These are phyloP conservation scores for Brassica cretica DNA, from an alignment of 345 rosid species.

Conservation along the genomic window DNA sequence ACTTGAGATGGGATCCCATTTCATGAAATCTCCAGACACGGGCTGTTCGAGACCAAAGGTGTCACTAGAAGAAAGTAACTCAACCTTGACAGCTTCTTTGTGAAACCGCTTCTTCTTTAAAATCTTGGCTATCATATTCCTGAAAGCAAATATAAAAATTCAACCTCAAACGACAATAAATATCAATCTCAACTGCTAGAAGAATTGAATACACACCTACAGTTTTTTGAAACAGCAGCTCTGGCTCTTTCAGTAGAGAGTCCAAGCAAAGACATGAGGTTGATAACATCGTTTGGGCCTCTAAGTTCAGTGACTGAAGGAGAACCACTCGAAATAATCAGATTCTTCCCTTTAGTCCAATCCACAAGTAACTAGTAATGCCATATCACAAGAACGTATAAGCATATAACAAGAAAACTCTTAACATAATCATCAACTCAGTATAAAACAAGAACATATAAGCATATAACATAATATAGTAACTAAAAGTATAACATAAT, in stretches of 20 bases:
- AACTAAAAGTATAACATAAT: no score
- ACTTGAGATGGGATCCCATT: conserved; percentile 83
- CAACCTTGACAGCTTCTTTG: conserved; percentile 75
- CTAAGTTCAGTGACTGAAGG: conserved; percentile 69
- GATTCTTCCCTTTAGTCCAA: conserved; percentile 85
- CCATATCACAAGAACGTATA: conserved; percentile 6
- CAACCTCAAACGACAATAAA: no score
- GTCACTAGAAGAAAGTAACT: conserved; percentile 46
- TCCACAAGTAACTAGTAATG: conserved; percentile 66
- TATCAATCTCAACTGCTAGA: not conserved
- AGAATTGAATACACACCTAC: conserved; percentile 52
- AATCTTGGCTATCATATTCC: conserved; percentile 62
- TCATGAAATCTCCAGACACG: conserved; percentile 54
- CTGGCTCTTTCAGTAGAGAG: conserved; percentile 71
- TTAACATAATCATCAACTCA: not conserved
- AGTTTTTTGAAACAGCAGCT: conserved; percentile 72
- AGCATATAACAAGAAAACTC: not conserved
- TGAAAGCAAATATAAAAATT: conserved; percentile 29
- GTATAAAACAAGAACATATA: no score
- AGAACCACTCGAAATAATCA: conserved; percentile 74
- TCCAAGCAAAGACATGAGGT: conserved; percentile 73
- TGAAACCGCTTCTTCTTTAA: conserved; percentile 68
- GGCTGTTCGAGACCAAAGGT: conserved; percentile 39
- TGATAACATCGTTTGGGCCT: conserved; percentile 84
- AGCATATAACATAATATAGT: no score